Percentiles rank a stretch among this genome's conserved stretches.
Evolutionary conservation across 345 rosid genomes (phyloP).

Genomic region (Luvunga scandens): DNA sequence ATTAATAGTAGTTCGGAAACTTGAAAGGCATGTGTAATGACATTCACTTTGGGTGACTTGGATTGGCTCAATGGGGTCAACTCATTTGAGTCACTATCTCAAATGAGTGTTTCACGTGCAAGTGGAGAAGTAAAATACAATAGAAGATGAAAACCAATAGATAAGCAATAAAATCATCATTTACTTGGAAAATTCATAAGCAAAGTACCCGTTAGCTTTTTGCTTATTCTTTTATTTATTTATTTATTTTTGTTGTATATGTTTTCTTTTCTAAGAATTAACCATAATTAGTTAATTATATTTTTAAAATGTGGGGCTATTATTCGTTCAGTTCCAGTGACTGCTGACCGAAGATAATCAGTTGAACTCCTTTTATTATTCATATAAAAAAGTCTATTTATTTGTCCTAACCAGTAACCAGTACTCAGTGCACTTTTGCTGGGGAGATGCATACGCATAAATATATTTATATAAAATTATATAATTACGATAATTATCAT

Average conservation of each 20-base stretch:
- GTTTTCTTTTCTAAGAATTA: conserved; percentile 22
- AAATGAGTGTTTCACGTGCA: conserved; percentile 13
- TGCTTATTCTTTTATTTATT: no score
- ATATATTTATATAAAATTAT: background rate
- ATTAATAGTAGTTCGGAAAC: background rate
- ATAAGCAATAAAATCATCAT: conserved; percentile 11
- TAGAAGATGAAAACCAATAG: background rate
- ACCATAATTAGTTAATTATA: conserved; percentile 15
- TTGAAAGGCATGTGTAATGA: background rate
- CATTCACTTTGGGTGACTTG: conserved; percentile 10
- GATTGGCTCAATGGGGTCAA: conserved; percentile 12
- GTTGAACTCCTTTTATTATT: conserved; percentile 3
- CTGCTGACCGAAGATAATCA: background rate
- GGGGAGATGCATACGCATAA: background rate
- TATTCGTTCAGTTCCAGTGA: background rate
- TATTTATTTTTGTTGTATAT: background rate
- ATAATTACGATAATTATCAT: conserved; percentile 20
- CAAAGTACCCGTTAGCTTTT: conserved; percentile 12
- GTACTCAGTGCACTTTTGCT: background rate
- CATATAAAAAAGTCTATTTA: conserved; percentile 4
- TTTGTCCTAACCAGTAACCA: background rate
- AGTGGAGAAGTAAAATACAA: background rate
- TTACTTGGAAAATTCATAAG: conserved; percentile 27
- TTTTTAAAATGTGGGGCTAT: conserved; percentile 15
- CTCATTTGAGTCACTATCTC: conserved; percentile 6